Percentiles rank a stretch among this genome's conserved stretches.
phyloP scores from a whole-genome alignment of 1,284 basidiomycete genomes.

The Marasmius fiardii region DNA sequence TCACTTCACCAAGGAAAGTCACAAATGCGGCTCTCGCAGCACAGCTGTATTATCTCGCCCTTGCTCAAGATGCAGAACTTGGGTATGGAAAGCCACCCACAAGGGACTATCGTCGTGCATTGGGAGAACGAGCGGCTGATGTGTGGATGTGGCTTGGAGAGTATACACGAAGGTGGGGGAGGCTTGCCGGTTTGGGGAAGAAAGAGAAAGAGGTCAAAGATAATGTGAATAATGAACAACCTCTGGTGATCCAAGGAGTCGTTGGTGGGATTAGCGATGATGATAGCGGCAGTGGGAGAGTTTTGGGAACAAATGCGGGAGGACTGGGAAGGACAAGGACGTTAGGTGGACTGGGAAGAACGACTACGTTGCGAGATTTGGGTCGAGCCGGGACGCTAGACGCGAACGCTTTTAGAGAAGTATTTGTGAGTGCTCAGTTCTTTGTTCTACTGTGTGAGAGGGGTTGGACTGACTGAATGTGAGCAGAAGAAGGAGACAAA shows the following conservation, averaged over 20 bases:
- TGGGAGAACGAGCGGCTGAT: background rate
- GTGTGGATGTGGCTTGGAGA: background rate
- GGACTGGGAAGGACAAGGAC: background rate
- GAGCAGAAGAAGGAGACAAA: background rate
- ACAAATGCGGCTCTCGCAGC: background rate
- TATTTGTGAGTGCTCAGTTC: background rate
- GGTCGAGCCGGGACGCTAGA: background rate
- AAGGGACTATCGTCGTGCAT: background rate
- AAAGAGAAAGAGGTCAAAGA: background rate
- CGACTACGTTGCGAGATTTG: background rate
- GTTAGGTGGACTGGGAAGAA: background rate
- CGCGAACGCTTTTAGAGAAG: background rate
- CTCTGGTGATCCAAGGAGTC: background rate
- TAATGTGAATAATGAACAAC: background rate
- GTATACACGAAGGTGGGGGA: background rate
- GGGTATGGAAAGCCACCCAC: background rate
- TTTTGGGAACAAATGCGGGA: background rate
- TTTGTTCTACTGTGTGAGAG: background rate
- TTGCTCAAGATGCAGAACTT: background rate
- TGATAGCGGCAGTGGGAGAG: background rate
- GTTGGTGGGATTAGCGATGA: background rate
- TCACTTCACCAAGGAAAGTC: background rate
- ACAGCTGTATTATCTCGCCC: background rate
- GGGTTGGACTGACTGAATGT: background rate
- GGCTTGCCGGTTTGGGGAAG: background rate